A percentile compares a stretch with the other conserved stretches of the same genome.
These are phyloP conservation scores for Bruguiera gymnorhiza DNA, from an alignment of 345 rosid genomes.

Conservation along the genomic window DNA sequence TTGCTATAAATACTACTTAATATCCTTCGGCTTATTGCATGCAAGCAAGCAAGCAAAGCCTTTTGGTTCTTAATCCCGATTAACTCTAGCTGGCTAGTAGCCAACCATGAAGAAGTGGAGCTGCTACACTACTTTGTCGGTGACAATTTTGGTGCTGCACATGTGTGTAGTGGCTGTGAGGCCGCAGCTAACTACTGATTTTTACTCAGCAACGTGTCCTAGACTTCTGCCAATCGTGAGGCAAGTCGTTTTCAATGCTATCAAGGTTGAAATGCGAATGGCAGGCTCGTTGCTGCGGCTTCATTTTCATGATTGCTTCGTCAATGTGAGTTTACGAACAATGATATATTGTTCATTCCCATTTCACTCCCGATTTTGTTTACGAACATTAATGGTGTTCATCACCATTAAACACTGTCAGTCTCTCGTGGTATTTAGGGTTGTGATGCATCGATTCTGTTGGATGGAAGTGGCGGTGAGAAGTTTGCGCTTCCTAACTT, in stretches of 20 bases:
- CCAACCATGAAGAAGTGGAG: conserved; percentile 28
- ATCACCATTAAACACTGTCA: not conserved
- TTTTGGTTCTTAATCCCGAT: not conserved
- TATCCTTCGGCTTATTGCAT: not conserved
- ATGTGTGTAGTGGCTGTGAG: conserved; percentile 33
- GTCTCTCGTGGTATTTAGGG: conserved; percentile 31
- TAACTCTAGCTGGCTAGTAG: not conserved
- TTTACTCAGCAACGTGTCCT: conserved; percentile 55
- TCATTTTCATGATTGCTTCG: conserved; percentile 74
- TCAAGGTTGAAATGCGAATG: conserved; percentile 58
- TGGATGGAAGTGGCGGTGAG: conserved; percentile 55
- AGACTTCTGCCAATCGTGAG: conserved; percentile 38
- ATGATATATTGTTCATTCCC: too few relatives aligned
- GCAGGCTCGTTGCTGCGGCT: conserved; percentile 66
- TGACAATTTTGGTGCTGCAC: conserved; percentile 22
- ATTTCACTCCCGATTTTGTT: too few relatives aligned
- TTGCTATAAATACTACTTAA: conserved; percentile 26
- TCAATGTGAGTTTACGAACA: conserved; percentile 41
- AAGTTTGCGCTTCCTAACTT: conserved; percentile 46
- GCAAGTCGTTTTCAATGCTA: conserved; percentile 41
- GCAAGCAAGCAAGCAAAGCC: too few relatives aligned
- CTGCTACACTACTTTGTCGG: conserved; percentile 17
- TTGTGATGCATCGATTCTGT: conserved; percentile 59
- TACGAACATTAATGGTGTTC: not conserved
- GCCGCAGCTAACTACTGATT: conserved; percentile 46